phyloP scores from a whole-genome alignment of 163 green algal species.

The Scenedesmus sp. region DNA sequence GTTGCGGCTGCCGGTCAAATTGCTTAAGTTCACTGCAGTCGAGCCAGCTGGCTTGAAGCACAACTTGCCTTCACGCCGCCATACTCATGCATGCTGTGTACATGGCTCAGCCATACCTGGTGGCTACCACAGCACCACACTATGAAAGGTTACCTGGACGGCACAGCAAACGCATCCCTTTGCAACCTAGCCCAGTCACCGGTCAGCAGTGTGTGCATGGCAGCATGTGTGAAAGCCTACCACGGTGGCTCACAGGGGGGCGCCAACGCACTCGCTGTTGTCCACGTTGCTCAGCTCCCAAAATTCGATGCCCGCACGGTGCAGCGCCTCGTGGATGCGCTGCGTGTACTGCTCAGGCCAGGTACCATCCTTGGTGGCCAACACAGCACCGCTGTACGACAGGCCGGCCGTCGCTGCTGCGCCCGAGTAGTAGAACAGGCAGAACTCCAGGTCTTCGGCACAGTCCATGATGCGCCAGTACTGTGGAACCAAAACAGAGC shows the following conservation, averaged over 20 bases:
- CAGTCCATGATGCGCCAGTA: slow-evolving; percentile 57
- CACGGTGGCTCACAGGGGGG: slow-evolving; percentile 63
- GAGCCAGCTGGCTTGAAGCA: too few relatives aligned
- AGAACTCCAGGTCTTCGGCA: slow-evolving; percentile 48
- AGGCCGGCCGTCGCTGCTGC: slow-evolving; percentile 44
- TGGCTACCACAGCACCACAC: too few relatives aligned
- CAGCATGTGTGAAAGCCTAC: neutral
- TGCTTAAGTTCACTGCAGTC: too few relatives aligned
- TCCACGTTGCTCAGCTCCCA: slow-evolving; percentile 84
- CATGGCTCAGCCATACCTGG: too few relatives aligned
- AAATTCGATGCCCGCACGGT: slow-evolving; percentile 73
- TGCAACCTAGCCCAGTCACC: neutral
- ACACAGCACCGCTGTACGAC: slow-evolving; percentile 54
- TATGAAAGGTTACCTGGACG: too few relatives aligned
- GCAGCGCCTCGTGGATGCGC: slow-evolving; percentile 71
- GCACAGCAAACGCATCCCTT: neutral
- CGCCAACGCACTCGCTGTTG: slow-evolving; percentile 70
- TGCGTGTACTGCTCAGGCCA: slow-evolving; percentile 49
- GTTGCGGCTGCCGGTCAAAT: too few relatives aligned
- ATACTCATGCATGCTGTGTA: too few relatives aligned
- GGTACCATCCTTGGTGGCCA: slow-evolving; percentile 43
- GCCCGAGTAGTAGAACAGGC: slow-evolving; percentile 56
- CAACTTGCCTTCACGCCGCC: too few relatives aligned
- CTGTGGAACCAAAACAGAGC: neutral
- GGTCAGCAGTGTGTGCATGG: too few relatives aligned